Evolutionary conservation across 208 protist species (phyloP).

Genomic region (Tritrichomonas musculus): DNA sequence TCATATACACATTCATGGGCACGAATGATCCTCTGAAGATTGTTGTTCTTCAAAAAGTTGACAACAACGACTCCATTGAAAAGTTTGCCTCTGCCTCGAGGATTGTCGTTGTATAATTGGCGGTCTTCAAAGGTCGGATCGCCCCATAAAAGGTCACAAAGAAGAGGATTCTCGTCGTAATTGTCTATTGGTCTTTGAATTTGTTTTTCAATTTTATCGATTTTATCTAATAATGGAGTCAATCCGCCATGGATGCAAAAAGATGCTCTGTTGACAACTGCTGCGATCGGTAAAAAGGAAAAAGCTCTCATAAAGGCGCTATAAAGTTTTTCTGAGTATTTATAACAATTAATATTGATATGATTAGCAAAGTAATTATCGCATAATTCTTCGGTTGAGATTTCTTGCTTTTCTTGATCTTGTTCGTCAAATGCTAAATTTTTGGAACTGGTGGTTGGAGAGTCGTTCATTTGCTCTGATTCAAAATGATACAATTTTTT

Average conservation of each 20-base stretch:
- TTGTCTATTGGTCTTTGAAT: no score
- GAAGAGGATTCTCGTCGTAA: no score
- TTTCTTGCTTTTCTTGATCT: no score
- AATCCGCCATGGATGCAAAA: conserved; percentile 20
- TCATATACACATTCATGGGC: neutral
- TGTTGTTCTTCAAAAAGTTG: neutral
- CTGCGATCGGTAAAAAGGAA: conserved; percentile 68
- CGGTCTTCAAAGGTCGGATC: neutral
- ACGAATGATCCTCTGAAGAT: neutral
- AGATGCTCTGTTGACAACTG: conserved; percentile 46
- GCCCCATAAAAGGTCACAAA: neutral
- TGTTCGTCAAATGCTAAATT: no score
- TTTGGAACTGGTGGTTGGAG: no score
- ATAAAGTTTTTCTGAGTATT: conserved; percentile 68
- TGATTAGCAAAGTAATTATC: no score
- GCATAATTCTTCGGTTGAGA: no score
- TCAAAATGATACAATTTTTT: no score
- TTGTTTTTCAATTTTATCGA: neutral
- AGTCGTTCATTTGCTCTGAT: no score
- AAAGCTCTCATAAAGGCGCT: conserved; percentile 71
- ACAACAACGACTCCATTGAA: neutral
- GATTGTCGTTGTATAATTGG: neutral
- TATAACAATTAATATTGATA: no score
- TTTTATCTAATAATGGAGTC: neutral
- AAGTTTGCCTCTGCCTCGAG: neutral